Evolutionary conservation across 169 alveolate genomes (phyloP), one percentile per base, ranked within the genome.

Genomic region (Plasmodium gaboni): DNA sequence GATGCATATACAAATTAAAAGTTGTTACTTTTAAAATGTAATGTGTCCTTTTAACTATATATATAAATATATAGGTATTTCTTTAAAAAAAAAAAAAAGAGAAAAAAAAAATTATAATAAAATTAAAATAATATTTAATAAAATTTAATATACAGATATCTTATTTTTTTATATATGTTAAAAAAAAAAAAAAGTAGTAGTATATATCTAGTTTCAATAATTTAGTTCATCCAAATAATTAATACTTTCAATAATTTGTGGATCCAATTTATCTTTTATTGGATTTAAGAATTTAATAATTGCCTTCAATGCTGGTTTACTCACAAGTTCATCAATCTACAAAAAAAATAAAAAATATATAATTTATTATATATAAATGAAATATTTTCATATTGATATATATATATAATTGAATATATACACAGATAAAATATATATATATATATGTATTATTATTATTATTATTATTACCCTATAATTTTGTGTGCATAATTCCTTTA

Each of bases 181-280:
- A 32, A 32, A 32, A 32, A 32, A 55, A 55, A 55, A 15, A 55
- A 10, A 9, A 15, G 59, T 50, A 15, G 1, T 50, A n/a, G 0
- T 53, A 15, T 10, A 10, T n/a, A 17, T 44, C 51, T 59, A n/a
- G 51, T 26, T 64, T 78, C 67, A 78, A 78, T 48, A 78, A 51
- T 57, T 78, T 83, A 69, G 24, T 55, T 72, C 8, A 26, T 73
- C 38, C 24, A 86, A 53, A 60, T 86, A 86, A 48, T 86, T 86
- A 26, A 86, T 86, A 64, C 92, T 86, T 17, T 71, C 92, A 61
- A 70, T 69, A 86, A 86, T 74, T 70, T 86, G 92, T 0, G 57
- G 69, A 71, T 86, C 87, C 26, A 86, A 86, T 53, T 71, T 69
- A 46, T 86, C 92, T 57, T 86, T 86, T 64, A 86, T 86, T 24